Evolutionary conservation across 2,329 filamentous ascomycete species (phyloP), one percentile per base, ranked within the genome.

Genomic region (Aspergillus japonicus): DNA sequence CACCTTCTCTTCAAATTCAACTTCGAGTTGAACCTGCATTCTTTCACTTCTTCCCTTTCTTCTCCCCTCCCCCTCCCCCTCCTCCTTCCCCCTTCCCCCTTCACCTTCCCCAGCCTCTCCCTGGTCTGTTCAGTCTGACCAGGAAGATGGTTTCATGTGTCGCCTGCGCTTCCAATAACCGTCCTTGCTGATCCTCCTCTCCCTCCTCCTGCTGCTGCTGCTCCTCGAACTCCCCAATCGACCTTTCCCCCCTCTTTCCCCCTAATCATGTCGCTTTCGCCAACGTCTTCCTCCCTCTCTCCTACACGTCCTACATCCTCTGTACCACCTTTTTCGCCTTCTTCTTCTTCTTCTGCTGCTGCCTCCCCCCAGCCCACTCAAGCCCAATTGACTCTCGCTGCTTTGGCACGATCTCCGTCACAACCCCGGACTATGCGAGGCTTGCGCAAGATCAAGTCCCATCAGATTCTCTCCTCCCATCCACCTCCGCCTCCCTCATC

Each of bases 391-490:
- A 64, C 68, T 47, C 61, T 68, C 52, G 66, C 66, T 54, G 67
- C 68, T 56, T 62, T 73, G 50, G 65, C 69, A n/a, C 64, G 64
- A 58, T 67, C 70, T 44, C 69, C 73, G 6, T 44, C 39, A 31
- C 63, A 68, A 50, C 73, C 73, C 39, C 83, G 86, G 62, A 86
- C 86, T 26, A 85, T 87, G 71, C 85, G 89, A 68, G 83, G 85
- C 50, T 81, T 92, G 61, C 85, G 90, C 66, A 88, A 89, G 72
- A 85, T 91, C 31, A 89, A 92, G 75, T 92, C 90, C 33, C 89
- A 90, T 54, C 89, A 92, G 60, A 71, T 78, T 81, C 84, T 75
- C 77, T 91, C 71, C 72, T 77, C 86, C 62, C 83, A 73, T 35
- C 68, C 75, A 54, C 79, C 83, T 24, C 85, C 85, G 0, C 79